Conservation (phyloP, 2,329 filamentous ascomycete genomes). For the Fusarium sulawesiense region DNA sequence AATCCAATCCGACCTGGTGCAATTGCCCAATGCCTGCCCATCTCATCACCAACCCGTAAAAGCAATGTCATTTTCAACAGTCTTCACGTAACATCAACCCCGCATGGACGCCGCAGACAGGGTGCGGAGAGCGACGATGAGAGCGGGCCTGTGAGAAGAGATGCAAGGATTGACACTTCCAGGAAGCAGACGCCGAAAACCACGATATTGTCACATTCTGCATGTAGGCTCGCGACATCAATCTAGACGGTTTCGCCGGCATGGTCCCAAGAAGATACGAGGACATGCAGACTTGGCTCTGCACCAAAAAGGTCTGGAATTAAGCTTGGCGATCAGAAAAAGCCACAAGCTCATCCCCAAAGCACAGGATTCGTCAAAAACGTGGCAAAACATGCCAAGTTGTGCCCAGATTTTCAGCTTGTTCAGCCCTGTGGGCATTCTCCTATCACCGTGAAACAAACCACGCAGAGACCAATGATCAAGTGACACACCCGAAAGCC, state of each 20-base stretch:
- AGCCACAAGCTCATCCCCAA: conserved; percentile 18
- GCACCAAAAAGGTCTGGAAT: not conserved
- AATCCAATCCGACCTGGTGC: no score
- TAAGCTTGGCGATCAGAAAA: not conserved
- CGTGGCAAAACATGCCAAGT: not conserved
- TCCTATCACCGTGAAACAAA: not conserved
- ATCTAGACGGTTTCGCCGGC: fast-evolving
- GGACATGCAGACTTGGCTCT: not conserved
- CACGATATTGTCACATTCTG: no score
- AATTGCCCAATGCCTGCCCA: no score
- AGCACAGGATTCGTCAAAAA: conserved; percentile 1
- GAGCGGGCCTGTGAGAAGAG: not conserved
- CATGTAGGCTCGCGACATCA: no score
- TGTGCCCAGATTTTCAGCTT: conserved; percentile 1
- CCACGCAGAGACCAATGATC: not conserved
- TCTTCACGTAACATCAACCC: not conserved
- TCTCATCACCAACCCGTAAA: not conserved
- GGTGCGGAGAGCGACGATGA: not conserved
- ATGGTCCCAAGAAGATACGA: fast-evolving
- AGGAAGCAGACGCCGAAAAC: not conserved
- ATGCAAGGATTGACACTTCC: not conserved
- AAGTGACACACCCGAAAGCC: not conserved
- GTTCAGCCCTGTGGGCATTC: conserved; percentile 1
- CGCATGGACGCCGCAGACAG: not conserved
- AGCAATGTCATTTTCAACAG: not conserved